These are phyloP conservation scores for Botryotinia globosa DNA, from an alignment of 2,329 filamentous ascomycete species.

Conservation along the genomic window DNA sequence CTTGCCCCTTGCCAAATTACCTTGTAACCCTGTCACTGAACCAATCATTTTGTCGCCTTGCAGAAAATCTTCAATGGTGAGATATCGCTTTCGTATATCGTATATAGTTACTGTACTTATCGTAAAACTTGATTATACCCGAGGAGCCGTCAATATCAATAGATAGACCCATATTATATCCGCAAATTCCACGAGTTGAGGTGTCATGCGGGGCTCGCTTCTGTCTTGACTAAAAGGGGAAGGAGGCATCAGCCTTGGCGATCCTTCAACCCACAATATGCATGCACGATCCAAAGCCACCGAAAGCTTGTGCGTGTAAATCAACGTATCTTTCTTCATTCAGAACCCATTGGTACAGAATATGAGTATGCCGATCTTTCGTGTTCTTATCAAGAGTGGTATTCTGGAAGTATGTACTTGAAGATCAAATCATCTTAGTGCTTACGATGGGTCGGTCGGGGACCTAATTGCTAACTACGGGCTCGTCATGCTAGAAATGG, in stretches of 20 bases:
- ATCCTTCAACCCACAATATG: constrained; percentile 7
- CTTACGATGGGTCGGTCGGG: background rate
- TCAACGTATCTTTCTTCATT: background rate
- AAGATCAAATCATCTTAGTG: background rate
- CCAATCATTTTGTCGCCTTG: background rate
- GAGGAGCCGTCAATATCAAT: background rate
- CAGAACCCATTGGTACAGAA: background rate
- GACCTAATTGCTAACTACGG: background rate
- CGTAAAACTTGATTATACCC: background rate
- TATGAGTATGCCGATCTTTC: background rate
- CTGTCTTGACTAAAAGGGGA: background rate
- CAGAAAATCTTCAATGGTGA: background rate
- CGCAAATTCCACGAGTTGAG: background rate
- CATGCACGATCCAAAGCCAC: background rate
- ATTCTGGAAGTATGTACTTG: background rate
- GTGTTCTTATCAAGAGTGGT: background rate
- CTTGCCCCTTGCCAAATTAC: background rate
- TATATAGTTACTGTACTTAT: background rate
- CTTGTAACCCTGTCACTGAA: background rate
- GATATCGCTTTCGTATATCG: background rate
- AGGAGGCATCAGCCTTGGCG: background rate
- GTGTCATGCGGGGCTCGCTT: constrained; percentile 3
- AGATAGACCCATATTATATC: background rate
- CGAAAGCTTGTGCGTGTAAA: background rate
- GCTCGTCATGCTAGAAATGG: background rate